Percentiles rank a stretch among this genome's conserved stretches.
phyloP scores from a whole-genome alignment of 352 stramenopile genomes.

The Phytophthora rubi region DNA sequence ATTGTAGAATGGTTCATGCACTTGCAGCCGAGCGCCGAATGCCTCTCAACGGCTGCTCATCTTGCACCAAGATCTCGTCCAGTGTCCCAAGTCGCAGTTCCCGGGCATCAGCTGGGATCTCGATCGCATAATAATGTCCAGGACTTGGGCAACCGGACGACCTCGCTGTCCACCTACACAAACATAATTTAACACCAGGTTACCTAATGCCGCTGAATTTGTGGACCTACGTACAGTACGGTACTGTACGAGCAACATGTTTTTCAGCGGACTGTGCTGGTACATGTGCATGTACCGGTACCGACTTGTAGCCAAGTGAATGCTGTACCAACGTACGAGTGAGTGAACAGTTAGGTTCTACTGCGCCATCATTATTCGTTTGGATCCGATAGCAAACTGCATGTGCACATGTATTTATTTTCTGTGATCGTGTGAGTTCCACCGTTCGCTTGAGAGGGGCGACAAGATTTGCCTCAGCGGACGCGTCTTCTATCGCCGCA shows the following conservation, averaged over 20 bases:
- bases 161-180: conserved; percentile 10
- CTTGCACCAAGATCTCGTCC: conserved; percentile 30
- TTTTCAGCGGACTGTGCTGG: too few relatives aligned
- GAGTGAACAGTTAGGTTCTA: too few relatives aligned
- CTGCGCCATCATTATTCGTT: too few relatives aligned
- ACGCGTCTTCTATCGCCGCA: conserved; percentile 4
- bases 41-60: conserved; percentile 23
- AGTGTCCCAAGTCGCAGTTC: conserved; percentile 15
- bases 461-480: conserved; percentile 15
- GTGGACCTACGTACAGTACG: not conserved
- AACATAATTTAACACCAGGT: conserved; percentile 5
- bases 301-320: not conserved
- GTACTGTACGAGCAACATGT: too few relatives aligned
- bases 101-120: conserved; percentile 27
- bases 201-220: conserved; percentile 15
- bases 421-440: not conserved
- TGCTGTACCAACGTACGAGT: not conserved
- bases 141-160: conserved; percentile 13
- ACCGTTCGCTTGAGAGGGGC: conserved; percentile 10
- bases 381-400: too few relatives aligned
- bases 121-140: conserved; percentile 22
- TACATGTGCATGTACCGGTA: not conserved
- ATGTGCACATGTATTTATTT: not conserved
- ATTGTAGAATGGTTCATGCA: conserved; percentile 33
- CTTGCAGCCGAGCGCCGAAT: not conserved